phyloP scores from a whole-genome alignment of 2,329 filamentous ascomycete genomes.

The Fusarium sp. region DNA sequence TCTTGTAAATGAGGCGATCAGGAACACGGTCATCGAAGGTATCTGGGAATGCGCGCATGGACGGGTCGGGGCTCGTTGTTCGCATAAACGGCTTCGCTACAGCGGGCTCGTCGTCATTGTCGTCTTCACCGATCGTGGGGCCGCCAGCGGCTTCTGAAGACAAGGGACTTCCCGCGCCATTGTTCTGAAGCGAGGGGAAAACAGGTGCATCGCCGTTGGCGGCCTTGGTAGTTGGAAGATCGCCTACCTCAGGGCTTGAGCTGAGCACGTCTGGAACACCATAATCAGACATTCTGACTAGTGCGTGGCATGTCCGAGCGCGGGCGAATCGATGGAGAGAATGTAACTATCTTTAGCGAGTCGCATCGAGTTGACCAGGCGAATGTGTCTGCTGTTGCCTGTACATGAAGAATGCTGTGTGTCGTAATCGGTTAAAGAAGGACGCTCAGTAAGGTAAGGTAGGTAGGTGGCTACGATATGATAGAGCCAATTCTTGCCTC shows the following conservation, averaged over 20 bases:
- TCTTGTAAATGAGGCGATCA: constrained; percentile 64
- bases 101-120: constrained; percentile 67
- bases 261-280: constrained; percentile 36
- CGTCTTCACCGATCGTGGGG: constrained; percentile 52
- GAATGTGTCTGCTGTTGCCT: background rate
- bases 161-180: constrained; percentile 44
- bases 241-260: constrained; percentile 25
- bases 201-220: constrained; percentile 40
- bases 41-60: constrained; percentile 43
- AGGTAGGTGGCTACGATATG: background rate
- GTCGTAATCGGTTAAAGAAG: background rate
- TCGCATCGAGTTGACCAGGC: background rate
- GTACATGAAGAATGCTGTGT: background rate
- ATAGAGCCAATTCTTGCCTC: background rate
- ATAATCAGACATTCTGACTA: constrained; percentile 40
- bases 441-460: background rate
- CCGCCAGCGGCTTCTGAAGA: constrained; percentile 41
- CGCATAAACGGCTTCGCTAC: constrained; percentile 67
- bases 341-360: background rate
- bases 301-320: constrained; percentile 16
- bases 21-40: constrained; percentile 47
- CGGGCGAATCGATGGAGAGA: background rate
- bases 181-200: constrained; percentile 51
- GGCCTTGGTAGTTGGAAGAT: constrained; percentile 24
- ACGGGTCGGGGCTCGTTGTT: constrained; percentile 61